Evolutionary conservation across 805 yeast species (phyloP), one percentile per base, ranked within the genome.

Genomic region (Sugiyamaella chiloensis): DNA sequence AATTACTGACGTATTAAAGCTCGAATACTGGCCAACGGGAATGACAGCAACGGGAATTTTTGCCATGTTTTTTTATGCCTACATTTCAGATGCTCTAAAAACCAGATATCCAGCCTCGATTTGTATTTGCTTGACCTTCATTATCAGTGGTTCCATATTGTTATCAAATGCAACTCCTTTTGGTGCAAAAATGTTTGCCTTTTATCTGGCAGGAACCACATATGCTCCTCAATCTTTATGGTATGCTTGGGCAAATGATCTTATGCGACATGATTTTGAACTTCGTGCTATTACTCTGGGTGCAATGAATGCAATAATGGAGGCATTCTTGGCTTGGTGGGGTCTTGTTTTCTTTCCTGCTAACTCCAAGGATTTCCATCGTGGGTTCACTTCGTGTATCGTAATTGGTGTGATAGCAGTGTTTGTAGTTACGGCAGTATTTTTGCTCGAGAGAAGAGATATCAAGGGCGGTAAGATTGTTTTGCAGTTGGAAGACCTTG

Each of bases 401-500:
- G 39, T 42, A 2, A 42, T 42, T 30, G 45, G 45, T 20, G 44
- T 41, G 11, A 26, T 41, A 8, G 39, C 44, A 12, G n/a, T 41
- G 16, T 41, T 41, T 41, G 44, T 41, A 23, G 44, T 41, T 21
- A 41, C 44, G 5, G 44, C 44, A 14, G 44, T 41, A 14, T 41
- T 23, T 27, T 12, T 41, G 24, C 24, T 41, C 14, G 44, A 41
- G 37, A 41, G 23, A 19, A 31, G 44, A 29, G 44, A 41, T 41
- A 41, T 27, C 21, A 41, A 20, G 16, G 37, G 44, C 7, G 44
- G 44, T 8, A 24, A 24, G 12, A 40, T 40, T 24, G 19, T 16
- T 6, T 14, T 40, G 37, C 8, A 24, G 39, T 12, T 20, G 19
- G 43, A 40, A 12, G 39, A 24, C 12, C 17, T 24, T 14, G 9